Conservation (phyloP, 306 rosid genomes). For the Prunus armeniaca region DNA sequence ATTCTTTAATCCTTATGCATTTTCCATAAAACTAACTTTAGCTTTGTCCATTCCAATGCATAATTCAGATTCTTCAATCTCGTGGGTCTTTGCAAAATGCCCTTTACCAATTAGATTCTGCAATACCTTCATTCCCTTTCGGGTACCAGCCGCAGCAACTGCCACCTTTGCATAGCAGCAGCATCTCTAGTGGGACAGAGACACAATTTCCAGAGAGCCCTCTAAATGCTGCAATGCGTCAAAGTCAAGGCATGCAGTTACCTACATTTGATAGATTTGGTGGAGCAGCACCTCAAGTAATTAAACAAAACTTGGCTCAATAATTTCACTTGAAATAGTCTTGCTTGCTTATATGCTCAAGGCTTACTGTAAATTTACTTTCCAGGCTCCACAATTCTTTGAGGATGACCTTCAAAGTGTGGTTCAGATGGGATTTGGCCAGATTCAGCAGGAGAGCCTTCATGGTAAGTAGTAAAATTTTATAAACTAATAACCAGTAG, state of each 20-base stretch:
- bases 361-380: neutral
- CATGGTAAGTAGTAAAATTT: slow-evolving; percentile 28
- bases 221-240: slow-evolving; percentile 24
- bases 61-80: slow-evolving; percentile 45
- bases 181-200: slow-evolving; percentile 30
- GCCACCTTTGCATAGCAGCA: slow-evolving; percentile 32
- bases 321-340: neutral
- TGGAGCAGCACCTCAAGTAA: slow-evolving; percentile 37
- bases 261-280: slow-evolving; percentile 28
- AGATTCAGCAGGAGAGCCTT: slow-evolving; percentile 36
- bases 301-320: neutral
- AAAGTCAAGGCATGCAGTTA: slow-evolving; percentile 28
- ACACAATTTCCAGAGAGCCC: slow-evolving; percentile 31
- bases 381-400: slow-evolving; percentile 41
- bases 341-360: slow-evolving; percentile 16
- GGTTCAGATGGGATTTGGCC: slow-evolving; percentile 55
- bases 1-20: neutral
- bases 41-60: neutral
- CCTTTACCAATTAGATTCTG: slow-evolving; percentile 36
- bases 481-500: neutral
- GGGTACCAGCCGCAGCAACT: slow-evolving; percentile 40
- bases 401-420: slow-evolving; percentile 56
- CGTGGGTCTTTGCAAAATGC: slow-evolving; percentile 36
- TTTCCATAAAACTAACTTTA: neutral
- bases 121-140: slow-evolving; percentile 33